A percentile compares a stretch with the other conserved stretches of the same genome.
Conservation (phyloP, 1,284 basidiomycete species). For the Xerocomus nothofagi region DNA sequence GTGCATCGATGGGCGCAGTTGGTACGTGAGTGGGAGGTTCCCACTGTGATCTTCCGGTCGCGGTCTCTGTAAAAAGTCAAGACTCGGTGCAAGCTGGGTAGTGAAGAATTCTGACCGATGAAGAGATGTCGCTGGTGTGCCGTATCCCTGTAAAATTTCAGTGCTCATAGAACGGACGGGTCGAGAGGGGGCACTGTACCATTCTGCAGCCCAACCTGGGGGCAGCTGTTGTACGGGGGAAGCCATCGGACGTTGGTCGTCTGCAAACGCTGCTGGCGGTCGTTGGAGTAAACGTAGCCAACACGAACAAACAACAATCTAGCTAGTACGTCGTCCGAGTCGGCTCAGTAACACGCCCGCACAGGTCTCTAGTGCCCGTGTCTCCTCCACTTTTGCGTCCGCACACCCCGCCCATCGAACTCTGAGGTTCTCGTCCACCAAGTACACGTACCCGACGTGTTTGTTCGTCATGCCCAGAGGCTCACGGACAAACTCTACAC, state of each 20-base stretch:
- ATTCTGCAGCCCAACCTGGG: conserved; percentile 88
- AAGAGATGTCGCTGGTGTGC: conserved; percentile 82
- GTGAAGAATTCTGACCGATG: conserved; percentile 51
- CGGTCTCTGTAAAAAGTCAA: conserved; percentile 43
- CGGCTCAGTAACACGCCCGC: conserved; percentile 72
- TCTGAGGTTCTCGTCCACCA: conserved; percentile 83
- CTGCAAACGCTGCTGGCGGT: too few species aligned
- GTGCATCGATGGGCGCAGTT: conserved; percentile 39
- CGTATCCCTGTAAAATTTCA: conserved; percentile 62
- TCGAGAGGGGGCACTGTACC: conserved; percentile 46
- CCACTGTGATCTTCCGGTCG: conserved; percentile 66
- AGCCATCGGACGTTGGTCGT: conserved; percentile 61
- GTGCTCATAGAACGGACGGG: not conserved
- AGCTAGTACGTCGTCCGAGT: conserved; percentile 27
- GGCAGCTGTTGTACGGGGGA: conserved; percentile 74
- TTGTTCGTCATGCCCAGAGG: conserved; percentile 87
- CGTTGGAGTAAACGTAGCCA: conserved; percentile 37
- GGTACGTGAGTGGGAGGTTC: conserved; percentile 49
- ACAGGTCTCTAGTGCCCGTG: conserved; percentile 69
- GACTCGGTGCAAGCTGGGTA: not conserved
- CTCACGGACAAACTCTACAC: conserved; percentile 79
- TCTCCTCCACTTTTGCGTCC: conserved; percentile 77
- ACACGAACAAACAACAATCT: conserved; percentile 35
- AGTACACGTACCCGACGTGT: conserved; percentile 90
- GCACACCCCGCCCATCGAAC: conserved; percentile 94